phyloP scores from a whole-genome alignment of 1,284 basidiomycete genomes.

The Apiotrichum brassicae region DNA sequence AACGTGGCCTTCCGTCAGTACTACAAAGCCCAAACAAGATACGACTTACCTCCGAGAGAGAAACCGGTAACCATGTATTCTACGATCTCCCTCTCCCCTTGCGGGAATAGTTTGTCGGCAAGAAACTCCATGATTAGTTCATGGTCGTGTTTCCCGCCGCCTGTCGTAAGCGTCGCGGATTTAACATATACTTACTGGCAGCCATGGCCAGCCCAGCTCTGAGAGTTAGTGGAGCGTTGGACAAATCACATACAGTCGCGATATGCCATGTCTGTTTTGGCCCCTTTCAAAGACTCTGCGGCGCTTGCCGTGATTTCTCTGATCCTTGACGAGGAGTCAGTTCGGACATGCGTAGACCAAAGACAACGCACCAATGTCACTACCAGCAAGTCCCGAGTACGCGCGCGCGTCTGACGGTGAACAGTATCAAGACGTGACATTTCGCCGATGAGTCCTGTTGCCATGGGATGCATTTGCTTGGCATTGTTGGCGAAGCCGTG shows the following conservation, averaged over 20 bases:
- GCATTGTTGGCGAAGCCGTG: constrained; percentile 35
- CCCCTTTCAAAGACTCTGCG: constrained; percentile 42
- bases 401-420: not conserved
- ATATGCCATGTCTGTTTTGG: not conserved
- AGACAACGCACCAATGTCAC: too few relatives aligned
- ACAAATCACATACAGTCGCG: constrained; percentile 1
- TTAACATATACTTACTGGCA: too few relatives aligned
- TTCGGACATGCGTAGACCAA: too few relatives aligned
- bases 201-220: constrained; percentile 5
- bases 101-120: constrained; percentile 63
- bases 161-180: too few relatives aligned
- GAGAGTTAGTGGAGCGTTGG: too few relatives aligned
- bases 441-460: constrained; percentile 31
- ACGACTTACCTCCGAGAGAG: constrained; percentile 44
- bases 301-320: constrained; percentile 65
- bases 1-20: constrained; percentile 3
- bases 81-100: constrained; percentile 55
- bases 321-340: too few relatives aligned
- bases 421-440: constrained; percentile 4
- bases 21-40: too few relatives aligned
- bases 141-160: constrained; percentile 63
- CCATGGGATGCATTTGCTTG: constrained; percentile 30
- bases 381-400: constrained; percentile 34
- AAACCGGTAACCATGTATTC: constrained; percentile 56
- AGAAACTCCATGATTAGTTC: constrained; percentile 72